Conservation (phyloP, 116 monocot genomes). For the Iris pallida region DNA sequence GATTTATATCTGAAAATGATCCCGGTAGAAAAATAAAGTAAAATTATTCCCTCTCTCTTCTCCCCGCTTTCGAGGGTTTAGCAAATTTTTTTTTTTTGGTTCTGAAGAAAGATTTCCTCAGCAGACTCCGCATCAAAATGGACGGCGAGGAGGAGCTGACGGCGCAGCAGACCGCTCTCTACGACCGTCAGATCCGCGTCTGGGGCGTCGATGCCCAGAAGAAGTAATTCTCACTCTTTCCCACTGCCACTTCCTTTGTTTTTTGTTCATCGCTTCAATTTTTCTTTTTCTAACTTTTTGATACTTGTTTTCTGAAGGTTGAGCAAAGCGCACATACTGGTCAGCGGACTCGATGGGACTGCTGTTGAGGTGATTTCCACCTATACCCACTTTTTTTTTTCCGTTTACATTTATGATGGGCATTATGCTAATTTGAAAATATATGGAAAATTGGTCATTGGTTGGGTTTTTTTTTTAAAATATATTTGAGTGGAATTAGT, state of each 20-base stretch:
- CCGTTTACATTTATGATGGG: too few species aligned
- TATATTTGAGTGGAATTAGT: too few species aligned
- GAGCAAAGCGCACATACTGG: slow-evolving; percentile 61
- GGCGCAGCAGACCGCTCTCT: slow-evolving; percentile 91
- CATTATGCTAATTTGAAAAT: too few species aligned
- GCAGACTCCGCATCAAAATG: slow-evolving; percentile 36
- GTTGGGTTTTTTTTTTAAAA: too few species aligned
- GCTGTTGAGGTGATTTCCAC: slow-evolving; percentile 59
- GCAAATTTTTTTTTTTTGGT: neutral
- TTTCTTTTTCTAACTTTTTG: neutral
- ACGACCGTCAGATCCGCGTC: slow-evolving; percentile 97
- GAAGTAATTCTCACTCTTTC: slow-evolving; percentile 29
- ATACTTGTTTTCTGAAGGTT: slow-evolving; percentile 13
- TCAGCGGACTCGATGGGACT: slow-evolving; percentile 68
- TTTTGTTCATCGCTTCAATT: neutral
- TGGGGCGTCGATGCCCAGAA: slow-evolving; percentile 97
- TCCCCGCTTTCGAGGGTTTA: neutral
- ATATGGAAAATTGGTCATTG: too few species aligned
- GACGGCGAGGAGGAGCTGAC: slow-evolving; percentile 75
- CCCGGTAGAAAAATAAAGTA: too few species aligned
- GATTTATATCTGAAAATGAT: too few species aligned
- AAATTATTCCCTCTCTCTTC: neutral
- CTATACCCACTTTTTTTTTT: too few species aligned
- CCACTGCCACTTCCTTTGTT: neutral
- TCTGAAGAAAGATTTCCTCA: neutral